Conservation (phyloP, 164 flowering plant species). For the Vitis rupestris region DNA sequence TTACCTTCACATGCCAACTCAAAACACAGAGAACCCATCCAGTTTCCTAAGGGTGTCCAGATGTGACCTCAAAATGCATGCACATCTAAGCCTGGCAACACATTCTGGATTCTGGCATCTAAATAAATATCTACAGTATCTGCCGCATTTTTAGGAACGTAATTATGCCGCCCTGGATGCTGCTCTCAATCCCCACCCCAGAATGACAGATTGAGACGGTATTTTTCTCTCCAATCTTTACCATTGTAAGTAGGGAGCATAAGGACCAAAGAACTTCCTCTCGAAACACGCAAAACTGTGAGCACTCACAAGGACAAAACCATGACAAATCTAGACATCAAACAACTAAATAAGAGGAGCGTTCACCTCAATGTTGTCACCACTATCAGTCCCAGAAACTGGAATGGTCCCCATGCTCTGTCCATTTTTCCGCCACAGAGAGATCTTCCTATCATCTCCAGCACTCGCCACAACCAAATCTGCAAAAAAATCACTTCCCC, state of each 20-base stretch:
- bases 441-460: slow-evolving; percentile 86
- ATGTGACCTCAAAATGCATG: too few relatives aligned
- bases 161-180: neutral
- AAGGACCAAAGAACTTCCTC: too few relatives aligned
- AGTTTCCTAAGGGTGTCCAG: too few relatives aligned
- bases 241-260: neutral
- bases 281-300: too few relatives aligned
- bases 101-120: too few relatives aligned
- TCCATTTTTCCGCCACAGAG: slow-evolving; percentile 86
- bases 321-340: neutral
- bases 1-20: too few relatives aligned
- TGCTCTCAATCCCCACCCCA: neutral
- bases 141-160: too few relatives aligned
- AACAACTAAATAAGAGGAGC: neutral
- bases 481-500: slow-evolving; percentile 24
- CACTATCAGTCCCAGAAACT: slow-evolving; percentile 52
- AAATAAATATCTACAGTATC: too few relatives aligned
- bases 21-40: too few relatives aligned
- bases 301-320: neutral
- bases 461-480: slow-evolving; percentile 98
- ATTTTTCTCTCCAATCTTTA: neutral
- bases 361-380: slow-evolving; percentile 74
- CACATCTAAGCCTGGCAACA: too few relatives aligned
- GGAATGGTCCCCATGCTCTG: slow-evolving; percentile 87
- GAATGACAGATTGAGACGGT: neutral